phyloP scores from a whole-genome alignment of 805 yeast species.

The Jamesozyma rosinii region DNA sequence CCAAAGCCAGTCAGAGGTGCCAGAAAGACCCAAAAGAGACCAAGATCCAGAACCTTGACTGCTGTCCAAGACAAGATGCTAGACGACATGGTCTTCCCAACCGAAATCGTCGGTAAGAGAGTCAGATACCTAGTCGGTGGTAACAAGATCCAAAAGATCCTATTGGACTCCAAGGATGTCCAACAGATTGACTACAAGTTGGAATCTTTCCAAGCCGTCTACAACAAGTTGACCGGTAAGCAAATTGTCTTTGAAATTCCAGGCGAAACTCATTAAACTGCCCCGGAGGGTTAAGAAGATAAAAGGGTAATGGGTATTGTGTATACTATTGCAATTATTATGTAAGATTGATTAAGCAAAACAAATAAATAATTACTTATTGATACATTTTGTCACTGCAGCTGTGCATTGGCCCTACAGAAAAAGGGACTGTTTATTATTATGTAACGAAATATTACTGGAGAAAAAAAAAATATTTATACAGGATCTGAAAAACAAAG shows the following conservation, averaged over 20 bases:
- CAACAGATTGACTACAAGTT: slow-evolving; percentile 95
- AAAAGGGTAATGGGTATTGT: neutral
- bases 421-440: too few species aligned
- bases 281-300: slow-evolving; percentile 2
- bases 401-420: too few species aligned
- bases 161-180: slow-evolving; percentile 96
- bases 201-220: slow-evolving; percentile 97
- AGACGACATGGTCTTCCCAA: slow-evolving; percentile 99
- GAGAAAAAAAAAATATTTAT: too few species aligned
- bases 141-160: slow-evolving; percentile 93
- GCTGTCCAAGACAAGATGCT: slow-evolving; percentile 97
- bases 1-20: slow-evolving; percentile 97
- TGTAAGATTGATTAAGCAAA: too few species aligned
- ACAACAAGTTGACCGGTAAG: slow-evolving; percentile 98
- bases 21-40: slow-evolving; percentile 95
- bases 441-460: too few species aligned
- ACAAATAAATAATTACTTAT: too few species aligned
- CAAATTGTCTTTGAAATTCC: slow-evolving; percentile 97
- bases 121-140: slow-evolving; percentile 98
- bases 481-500: too few species aligned
- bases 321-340: neutral
- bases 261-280: slow-evolving; percentile 32
- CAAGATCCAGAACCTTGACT: slow-evolving; percentile 98
- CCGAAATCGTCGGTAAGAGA: slow-evolving; percentile 98
- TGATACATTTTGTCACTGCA: too few species aligned